Evolutionary conservation across 2,329 filamentous ascomycete species (phyloP), one percentile per base, ranked within the genome.

Genomic region (Fusarium albidum): DNA sequence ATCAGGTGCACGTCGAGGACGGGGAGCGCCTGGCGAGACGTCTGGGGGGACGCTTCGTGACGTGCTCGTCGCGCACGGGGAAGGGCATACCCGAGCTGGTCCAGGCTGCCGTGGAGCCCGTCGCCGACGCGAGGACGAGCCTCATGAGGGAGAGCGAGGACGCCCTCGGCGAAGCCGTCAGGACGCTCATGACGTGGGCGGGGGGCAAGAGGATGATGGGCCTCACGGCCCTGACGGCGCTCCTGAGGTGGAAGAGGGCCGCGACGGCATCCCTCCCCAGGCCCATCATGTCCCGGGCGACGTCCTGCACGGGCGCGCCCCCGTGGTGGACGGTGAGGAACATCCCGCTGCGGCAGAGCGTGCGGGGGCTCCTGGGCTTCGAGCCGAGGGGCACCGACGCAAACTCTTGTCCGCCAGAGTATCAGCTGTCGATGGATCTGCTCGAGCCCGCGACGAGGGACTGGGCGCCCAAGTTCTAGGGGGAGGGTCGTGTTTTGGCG

Each of bases 81-180:
- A 21, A 29, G 7, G 55, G 52, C 4, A 37, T 59, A 17, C 15
- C 31, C 2, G 43, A 37, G 17, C 26, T 61, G 7, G 21, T 54
- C 39, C 49, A 56, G n/a, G 49, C 47, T 6, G 49, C 46, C 10
- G 37, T 57, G 21, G 38, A 21, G 9, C 55, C 58, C 5, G 58
- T 61, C 13, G 35, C 57, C 6, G 55, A 57, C 9, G 52, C 58
- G n/a, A 50, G 58, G 9, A 39, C 35, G 17, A 14, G 45, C 14
- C 37, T 61, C 31, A 54, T 61, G 14, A 49, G 46, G 12, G 55
- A 61, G 37, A 61, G 58, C 13, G 58, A 61, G 39, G 52, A 52
- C 44, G 44, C 38, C 6, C 39, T 59, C 10, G 55, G 58, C 1
- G 15, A 47, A 3, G 55, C 58, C 12, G 42, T 56, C 12, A 48